A percentile compares a stretch with the other conserved stretches of the same genome.
phyloP scores from a whole-genome alignment of 176 grass and related monocot species.

The Saccharum spontaneum region DNA sequence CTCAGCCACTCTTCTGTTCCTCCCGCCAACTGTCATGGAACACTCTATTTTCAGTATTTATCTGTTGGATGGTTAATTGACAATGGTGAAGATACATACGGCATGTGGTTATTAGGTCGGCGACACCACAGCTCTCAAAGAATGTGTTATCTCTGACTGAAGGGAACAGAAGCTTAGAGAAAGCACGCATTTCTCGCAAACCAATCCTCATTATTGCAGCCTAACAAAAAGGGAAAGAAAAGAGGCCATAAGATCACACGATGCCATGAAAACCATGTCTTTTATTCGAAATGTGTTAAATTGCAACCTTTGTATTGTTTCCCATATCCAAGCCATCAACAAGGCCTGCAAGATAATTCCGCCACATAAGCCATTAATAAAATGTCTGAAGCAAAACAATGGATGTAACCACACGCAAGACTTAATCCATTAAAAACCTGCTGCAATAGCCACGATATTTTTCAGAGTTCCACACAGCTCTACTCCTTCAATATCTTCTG shows the following conservation, averaged over 20 bases:
- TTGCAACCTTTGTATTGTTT: constrained; percentile 90
- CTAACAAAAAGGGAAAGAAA: constrained; percentile 35
- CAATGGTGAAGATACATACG: constrained; percentile 59
- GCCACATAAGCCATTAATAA: constrained; percentile 13
- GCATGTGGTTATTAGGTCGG: constrained; percentile 90
- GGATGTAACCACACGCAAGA: neutral
- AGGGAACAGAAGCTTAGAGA: constrained; percentile 89
- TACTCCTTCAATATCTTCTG: constrained; percentile 92
- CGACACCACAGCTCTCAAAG: constrained; percentile 97
- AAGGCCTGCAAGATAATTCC: constrained; percentile 58
- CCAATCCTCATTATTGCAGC: constrained; percentile 97
- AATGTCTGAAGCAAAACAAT: constrained; percentile 26
- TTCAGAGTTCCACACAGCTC: constrained; percentile 97
- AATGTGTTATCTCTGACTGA: constrained; percentile 92
- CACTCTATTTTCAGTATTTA: constrained; percentile 20
- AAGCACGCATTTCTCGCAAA: constrained; percentile 82
- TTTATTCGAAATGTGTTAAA: neutral
- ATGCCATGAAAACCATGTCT: neutral
- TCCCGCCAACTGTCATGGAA: constrained; percentile 76
- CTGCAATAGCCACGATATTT: constrained; percentile 94
- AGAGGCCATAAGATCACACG: neutral
- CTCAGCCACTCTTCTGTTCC: constrained; percentile 91
- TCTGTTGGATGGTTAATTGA: constrained; percentile 1
- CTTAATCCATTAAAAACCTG: constrained; percentile 47
- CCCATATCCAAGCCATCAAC: constrained; percentile 98